phyloP scores from a whole-genome alignment of 2,329 filamentous ascomycete genomes.

The Clonostachys chloroleuca region DNA sequence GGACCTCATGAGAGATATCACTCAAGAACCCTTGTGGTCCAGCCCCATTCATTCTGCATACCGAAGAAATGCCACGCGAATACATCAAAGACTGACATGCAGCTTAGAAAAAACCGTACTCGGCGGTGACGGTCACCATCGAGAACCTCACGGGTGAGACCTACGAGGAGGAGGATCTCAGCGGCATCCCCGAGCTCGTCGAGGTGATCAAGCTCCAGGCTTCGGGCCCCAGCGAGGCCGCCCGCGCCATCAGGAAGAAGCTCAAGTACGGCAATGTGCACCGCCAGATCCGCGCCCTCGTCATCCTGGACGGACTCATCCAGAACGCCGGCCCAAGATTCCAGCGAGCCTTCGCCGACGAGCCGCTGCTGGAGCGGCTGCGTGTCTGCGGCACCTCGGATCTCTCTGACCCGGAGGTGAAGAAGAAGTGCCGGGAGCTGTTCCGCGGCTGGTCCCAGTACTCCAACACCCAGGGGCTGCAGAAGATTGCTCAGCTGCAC shows the following conservation, averaged over 20 bases:
- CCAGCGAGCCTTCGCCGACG: conserved; percentile 82
- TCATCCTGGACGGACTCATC: conserved; percentile 87
- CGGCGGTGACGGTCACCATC: conserved; percentile 88
- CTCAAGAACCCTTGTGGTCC: too few relatives aligned
- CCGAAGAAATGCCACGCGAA: too few relatives aligned
- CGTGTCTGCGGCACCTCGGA: conserved; percentile 83
- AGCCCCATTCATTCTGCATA: too few relatives aligned
- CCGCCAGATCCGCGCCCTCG: conserved; percentile 82
- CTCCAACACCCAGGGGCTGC: conserved; percentile 74
- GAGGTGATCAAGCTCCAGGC: conserved; percentile 89
- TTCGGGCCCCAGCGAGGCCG: conserved; percentile 82
- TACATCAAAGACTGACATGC: too few relatives aligned
- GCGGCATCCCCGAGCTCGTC: conserved; percentile 88
- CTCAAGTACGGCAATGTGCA: conserved; percentile 97
- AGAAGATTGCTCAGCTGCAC: conserved; percentile 76
- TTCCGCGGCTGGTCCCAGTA: conserved; percentile 85
- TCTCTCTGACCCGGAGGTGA: conserved; percentile 81
- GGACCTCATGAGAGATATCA: too few relatives aligned
- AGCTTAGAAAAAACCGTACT: conserved; percentile 68
- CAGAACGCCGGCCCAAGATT: conserved; percentile 90
- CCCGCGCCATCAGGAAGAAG: conserved; percentile 92
- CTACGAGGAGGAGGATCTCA: conserved; percentile 86
- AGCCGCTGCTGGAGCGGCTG: conserved; percentile 85
- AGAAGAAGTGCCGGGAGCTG: conserved; percentile 79
- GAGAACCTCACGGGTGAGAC: conserved; percentile 86